Evolutionary conservation across 2,329 filamentous ascomycete genomes (phyloP), one percentile per base, ranked within the genome.

Genomic region (Ceratocystis eucalypticola): DNA sequence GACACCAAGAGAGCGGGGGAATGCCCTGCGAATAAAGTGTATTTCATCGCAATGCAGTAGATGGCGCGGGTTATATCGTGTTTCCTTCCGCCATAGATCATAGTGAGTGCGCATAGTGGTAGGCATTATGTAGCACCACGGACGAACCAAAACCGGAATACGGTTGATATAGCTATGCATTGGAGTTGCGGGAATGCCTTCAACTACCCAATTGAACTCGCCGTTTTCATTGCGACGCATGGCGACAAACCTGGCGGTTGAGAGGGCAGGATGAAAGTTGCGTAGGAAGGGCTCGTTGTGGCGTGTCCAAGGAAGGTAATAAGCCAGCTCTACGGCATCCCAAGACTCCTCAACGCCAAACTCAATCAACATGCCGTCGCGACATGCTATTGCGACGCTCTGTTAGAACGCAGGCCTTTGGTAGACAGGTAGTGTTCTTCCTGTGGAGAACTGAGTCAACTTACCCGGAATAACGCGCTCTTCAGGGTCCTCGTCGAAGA

Each of bases 61-160:
- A 30, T 65, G 37, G 5, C 37, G 64, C 10, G 64, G 64, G 28
- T 48, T 61, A n/a, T 45, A 65, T 20, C 64, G 25, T 0, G 53
- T 48, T 33, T 65, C 64, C n/a, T 61, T 25, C n/a, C 12, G 12
- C 64, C 64, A 65, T n/a, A 61, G 28, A 45, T 65, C 64, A 22
- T 17, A 5, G 41, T 59, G 53, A 12, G 55, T 20, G 8, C 53
- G 53, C 37, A 65, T 45, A 10, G 41, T 7, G n/a, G 17, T 10
- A 1, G 64, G 64, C 64, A 65, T 65, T 5, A 65, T 30, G 50
- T 65, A 65, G n/a, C 64, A 65, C 64, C 64, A 65, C 12, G 64
- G 64, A 12, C 64, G 64, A 53, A 65, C 45, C n/a, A 46, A n/a
- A 28, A 65, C 28, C 22, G 44, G 41, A 45, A 61, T 65, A 8